Percentiles rank a stretch among this genome's conserved stretches.
phyloP scores from a whole-genome alignment of 176 grass and related monocot genomes.

The Ampelocalamus luodianensis region DNA sequence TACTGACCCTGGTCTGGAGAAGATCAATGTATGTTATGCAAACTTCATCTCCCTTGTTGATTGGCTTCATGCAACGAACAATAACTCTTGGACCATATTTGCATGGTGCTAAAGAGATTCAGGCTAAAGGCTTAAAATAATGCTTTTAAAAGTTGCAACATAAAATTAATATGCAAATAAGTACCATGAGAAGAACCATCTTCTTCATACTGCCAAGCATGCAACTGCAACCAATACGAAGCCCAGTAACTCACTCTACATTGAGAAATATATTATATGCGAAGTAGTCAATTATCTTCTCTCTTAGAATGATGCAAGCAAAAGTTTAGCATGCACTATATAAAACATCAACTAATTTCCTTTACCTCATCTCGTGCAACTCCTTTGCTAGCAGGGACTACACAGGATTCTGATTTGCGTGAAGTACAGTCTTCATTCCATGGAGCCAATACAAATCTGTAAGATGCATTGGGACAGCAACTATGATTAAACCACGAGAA shows the following conservation, averaged over 20 bases:
- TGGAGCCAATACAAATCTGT: slow-evolving; percentile 51
- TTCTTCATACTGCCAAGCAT: slow-evolving; percentile 47
- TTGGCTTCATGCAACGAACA: slow-evolving; percentile 75
- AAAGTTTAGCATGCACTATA: slow-evolving; percentile 25
- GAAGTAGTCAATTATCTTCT: slow-evolving; percentile 28
- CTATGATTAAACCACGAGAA: slow-evolving; percentile 99
- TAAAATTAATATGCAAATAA: slow-evolving; percentile 36
- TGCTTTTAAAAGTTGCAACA: slow-evolving; percentile 1
- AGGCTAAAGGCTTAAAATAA: slow-evolving; percentile 3
- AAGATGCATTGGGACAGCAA: slow-evolving; percentile 78
- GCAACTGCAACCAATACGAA: slow-evolving; percentile 63
- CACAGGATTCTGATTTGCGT: slow-evolving; percentile 36
- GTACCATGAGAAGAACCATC: slow-evolving; percentile 50
- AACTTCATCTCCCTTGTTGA: slow-evolving; percentile 74
- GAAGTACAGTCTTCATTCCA: slow-evolving; percentile 23
- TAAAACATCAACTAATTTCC: slow-evolving; percentile 24
- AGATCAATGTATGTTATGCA: slow-evolving; percentile 85
- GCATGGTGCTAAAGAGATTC: slow-evolving; percentile 47
- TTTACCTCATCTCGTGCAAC: slow-evolving; percentile 49
- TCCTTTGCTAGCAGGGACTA: slow-evolving; percentile 49
- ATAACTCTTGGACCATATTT: slow-evolving; percentile 71
- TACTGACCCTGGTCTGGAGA: slow-evolving; percentile 64
- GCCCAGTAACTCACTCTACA: neutral
- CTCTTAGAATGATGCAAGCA: slow-evolving; percentile 13
- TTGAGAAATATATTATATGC: slow-evolving; percentile 3